These are phyloP conservation scores for Porpolomopsis calyptriformis DNA, from an alignment of 768 basidiomycete species.

Conservation along the genomic window DNA sequence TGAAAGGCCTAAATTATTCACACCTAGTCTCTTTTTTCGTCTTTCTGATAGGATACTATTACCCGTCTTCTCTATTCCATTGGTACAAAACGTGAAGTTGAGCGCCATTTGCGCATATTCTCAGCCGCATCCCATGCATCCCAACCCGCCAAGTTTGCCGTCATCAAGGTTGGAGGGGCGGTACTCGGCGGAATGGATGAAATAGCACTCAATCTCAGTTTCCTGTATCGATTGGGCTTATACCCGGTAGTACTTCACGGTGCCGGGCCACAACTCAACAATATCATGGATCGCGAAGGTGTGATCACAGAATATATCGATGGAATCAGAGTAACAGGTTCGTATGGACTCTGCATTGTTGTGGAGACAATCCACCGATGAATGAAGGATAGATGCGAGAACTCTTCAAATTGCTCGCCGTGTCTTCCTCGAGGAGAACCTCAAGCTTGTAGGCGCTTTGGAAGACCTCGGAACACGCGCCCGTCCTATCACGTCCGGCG, in stretches of 20 bases:
- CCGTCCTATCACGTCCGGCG: constrained; percentile 94
- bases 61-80: constrained; percentile 94
- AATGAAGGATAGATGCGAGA: constrained; percentile 60
- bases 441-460: constrained; percentile 85
- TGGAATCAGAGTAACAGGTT: constrained; percentile 93
- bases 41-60: constrained; percentile 75
- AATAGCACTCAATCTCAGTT: constrained; percentile 88
- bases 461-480: constrained; percentile 94
- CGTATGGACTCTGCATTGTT: constrained; percentile 17
- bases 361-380: not conserved
- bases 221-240: constrained; percentile 93
- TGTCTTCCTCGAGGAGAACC: constrained; percentile 95
- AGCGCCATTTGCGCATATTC: constrained; percentile 96
- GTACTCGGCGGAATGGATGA: constrained; percentile 89
- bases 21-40: not conserved
- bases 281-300: constrained; percentile 85
- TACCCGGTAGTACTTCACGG: constrained; percentile 97
- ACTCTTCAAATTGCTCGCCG: constrained; percentile 90
- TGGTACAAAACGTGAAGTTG: constrained; percentile 94
- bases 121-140: constrained; percentile 85
- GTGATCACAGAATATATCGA: constrained; percentile 95
- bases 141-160: constrained; percentile 90
- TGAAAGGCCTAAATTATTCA: not conserved
- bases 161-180: constrained; percentile 96
- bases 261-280: constrained; percentile 90